These are phyloP conservation scores for Trichophyton verrucosum DNA, from an alignment of 2,329 filamentous ascomycete genomes.

Conservation along the genomic window DNA sequence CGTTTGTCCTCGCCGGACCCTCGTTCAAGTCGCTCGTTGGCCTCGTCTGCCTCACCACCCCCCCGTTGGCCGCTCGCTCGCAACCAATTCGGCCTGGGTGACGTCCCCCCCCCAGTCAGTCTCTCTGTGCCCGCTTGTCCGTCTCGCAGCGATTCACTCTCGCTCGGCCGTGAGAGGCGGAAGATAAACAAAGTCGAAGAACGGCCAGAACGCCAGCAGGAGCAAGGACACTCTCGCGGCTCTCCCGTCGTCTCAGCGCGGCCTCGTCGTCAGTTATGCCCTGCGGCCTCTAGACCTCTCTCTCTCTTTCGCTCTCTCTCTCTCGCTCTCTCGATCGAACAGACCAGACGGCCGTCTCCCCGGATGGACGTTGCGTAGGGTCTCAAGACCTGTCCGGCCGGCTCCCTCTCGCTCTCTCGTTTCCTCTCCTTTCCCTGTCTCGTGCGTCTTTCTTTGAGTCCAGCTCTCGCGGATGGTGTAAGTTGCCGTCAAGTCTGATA, in stretches of 20 bases:
- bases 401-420: background rate
- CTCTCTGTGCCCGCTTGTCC: background rate
- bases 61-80: too few relatives aligned
- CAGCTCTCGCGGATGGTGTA: background rate
- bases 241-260: background rate
- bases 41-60: background rate
- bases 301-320: background rate
- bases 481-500: conserved; percentile 1
- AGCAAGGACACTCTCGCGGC: background rate
- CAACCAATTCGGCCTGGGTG: background rate
- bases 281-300: background rate
- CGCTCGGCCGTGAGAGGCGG: background rate
- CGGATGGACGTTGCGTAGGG: conserved; percentile 9
- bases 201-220: too few relatives aligned
- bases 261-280: background rate
- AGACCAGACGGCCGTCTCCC: background rate
- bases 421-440: background rate
- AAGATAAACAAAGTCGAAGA: too few relatives aligned
- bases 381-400: background rate
- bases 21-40: conserved; percentile 2
- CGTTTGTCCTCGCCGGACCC: background rate
- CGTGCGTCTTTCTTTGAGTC: background rate
- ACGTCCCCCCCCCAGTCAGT: background rate
- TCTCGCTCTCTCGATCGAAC: too few relatives aligned
- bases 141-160: background rate